These are phyloP conservation scores for Plicaturopsis crispa DNA, from an alignment of 768 basidiomycete genomes.

Conservation along the genomic window DNA sequence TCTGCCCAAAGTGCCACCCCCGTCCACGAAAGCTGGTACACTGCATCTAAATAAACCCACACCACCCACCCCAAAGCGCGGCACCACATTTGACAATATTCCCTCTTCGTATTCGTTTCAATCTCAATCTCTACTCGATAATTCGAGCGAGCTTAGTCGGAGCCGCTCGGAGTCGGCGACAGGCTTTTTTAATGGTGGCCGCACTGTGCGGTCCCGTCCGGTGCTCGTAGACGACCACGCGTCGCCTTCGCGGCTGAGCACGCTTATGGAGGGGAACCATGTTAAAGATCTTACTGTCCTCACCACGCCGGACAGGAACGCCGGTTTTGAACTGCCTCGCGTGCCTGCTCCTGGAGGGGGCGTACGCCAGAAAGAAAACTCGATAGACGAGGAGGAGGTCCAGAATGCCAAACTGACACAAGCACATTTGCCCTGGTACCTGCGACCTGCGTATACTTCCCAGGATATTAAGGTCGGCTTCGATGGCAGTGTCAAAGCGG, in stretches of 20 bases:
- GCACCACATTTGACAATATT: no score
- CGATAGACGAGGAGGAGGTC: no score
- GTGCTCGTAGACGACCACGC: slow-evolving; percentile 32
- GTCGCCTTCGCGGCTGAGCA: slow-evolving; percentile 25
- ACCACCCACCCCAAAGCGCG: slow-evolving; percentile 21
- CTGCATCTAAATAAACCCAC: slow-evolving; percentile 25
- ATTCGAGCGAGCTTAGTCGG: not conserved
- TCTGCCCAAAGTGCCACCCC: no score
- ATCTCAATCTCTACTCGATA: not conserved
- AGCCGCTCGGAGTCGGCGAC: slow-evolving; percentile 9
- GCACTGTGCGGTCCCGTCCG: slow-evolving; percentile 28
- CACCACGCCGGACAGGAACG: slow-evolving; percentile 19
- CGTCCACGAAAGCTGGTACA: slow-evolving; percentile 14
- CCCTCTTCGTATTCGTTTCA: no score
- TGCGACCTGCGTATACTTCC: slow-evolving; percentile 44
- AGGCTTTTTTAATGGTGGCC: slow-evolving; percentile 6
- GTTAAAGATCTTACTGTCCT: slow-evolving; percentile 25
- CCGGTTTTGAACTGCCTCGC: slow-evolving; percentile 12
- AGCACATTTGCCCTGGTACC: slow-evolving; percentile 45
- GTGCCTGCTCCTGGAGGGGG: no score
- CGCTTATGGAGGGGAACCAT: slow-evolving; percentile 27
- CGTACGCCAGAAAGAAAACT: no score
- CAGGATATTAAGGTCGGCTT: slow-evolving; percentile 58
- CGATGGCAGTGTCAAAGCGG: slow-evolving; percentile 61
- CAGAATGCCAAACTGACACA: slow-evolving; percentile 28